Evolutionary conservation across 2,329 filamentous ascomycete genomes (phyloP).

Genomic region (Penicillium sp.): DNA sequence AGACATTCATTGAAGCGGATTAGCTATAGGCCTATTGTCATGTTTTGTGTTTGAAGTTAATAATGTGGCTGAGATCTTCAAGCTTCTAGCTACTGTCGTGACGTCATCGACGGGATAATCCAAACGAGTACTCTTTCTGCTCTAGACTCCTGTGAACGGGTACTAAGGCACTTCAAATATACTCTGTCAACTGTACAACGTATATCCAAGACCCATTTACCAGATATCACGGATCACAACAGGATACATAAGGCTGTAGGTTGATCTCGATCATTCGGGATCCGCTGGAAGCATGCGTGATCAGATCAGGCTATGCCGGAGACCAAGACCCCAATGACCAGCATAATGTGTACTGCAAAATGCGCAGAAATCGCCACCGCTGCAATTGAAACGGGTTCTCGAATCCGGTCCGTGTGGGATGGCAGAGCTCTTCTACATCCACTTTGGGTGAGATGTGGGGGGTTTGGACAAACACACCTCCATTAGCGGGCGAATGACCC

Average conservation of each 20-base stretch:
- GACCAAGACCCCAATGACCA: neutral
- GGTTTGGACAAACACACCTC: neutral
- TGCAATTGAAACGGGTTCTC: neutral
- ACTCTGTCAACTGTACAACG: neutral
- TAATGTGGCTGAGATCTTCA: neutral
- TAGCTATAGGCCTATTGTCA: neutral
- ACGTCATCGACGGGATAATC: neutral
- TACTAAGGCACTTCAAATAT: neutral
- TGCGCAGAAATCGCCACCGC: neutral
- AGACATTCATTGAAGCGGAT: slow-evolving; percentile 10
- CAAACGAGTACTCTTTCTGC: neutral
- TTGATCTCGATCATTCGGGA: neutral
- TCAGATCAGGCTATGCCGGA: neutral
- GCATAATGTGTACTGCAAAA: neutral
- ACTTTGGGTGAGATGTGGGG: neutral
- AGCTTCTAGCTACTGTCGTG: neutral
- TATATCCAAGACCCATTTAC: no score
- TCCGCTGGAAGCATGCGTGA: neutral
- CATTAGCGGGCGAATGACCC: neutral
- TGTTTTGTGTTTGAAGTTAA: neutral
- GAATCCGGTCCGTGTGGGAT: neutral
- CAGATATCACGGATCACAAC: neutral
- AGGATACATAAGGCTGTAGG: neutral
- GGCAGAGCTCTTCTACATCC: neutral
- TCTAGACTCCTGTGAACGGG: neutral